Evolutionary conservation across 345 rosid genomes (phyloP).

Genomic region (Populus simonii): DNA sequence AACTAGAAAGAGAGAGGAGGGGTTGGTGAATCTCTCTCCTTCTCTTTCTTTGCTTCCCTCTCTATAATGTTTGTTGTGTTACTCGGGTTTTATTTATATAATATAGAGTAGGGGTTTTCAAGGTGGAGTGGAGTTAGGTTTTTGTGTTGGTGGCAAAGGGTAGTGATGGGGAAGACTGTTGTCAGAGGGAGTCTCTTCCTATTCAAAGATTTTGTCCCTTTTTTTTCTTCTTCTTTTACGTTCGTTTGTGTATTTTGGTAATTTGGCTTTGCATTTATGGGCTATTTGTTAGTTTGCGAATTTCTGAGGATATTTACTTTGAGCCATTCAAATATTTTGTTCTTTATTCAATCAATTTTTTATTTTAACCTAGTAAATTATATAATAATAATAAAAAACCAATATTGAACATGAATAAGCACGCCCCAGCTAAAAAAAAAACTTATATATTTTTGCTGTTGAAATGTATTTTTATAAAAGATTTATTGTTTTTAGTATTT

Average conservation of each 20-base stretch:
- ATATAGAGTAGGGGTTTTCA: neutral
- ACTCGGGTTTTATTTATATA: neutral
- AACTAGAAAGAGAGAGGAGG: neutral
- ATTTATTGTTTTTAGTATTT: too few relatives aligned
- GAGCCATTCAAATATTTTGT: neutral
- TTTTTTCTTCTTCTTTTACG: too few relatives aligned
- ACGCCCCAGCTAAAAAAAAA: too few relatives aligned
- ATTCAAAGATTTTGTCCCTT: neutral
- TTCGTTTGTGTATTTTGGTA: too few relatives aligned
- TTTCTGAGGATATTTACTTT: neutral
- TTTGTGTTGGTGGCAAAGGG: neutral
- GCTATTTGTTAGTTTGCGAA: neutral
- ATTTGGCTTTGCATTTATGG: neutral
- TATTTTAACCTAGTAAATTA: neutral
- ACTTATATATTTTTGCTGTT: too few relatives aligned
- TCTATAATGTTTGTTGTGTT: neutral
- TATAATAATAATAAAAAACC: too few relatives aligned
- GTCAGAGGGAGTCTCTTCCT: neutral
- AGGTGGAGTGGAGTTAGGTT: neutral
- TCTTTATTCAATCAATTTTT: too few relatives aligned
- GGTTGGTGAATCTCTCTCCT: conserved; percentile 28
- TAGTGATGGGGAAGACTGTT: neutral
- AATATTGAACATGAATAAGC: too few relatives aligned
- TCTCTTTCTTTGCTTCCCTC: neutral
- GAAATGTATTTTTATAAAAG: too few relatives aligned